Percentiles rank a stretch among this genome's conserved stretches.
These are phyloP conservation scores for Nicotiana benthamiana DNA, from an alignment of 257 asterid species.

Conservation along the genomic window DNA sequence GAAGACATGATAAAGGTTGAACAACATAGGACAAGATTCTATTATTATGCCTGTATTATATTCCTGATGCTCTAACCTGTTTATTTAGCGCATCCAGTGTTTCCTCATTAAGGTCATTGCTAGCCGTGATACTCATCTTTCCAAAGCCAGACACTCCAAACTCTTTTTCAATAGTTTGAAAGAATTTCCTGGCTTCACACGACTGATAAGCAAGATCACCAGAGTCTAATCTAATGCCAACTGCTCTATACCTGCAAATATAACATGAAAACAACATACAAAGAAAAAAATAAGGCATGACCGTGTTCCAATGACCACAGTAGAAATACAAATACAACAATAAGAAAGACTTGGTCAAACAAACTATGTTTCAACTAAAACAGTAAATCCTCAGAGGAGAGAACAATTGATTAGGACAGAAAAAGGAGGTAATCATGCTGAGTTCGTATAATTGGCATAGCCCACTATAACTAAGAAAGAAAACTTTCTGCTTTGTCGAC, in stretches of 20 bases:
- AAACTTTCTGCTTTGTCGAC: background rate
- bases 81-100: conserved; percentile 91
- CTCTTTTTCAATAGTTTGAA: conserved; percentile 59
- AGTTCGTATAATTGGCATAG: background rate
- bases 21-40: background rate
- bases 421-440: background rate
- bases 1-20: background rate
- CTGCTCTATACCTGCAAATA: conserved; percentile 69
- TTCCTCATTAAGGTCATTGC: conserved; percentile 97
- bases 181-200: conserved; percentile 65
- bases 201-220: conserved; percentile 98
- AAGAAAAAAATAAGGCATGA: background rate
- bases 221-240: conserved; percentile 89
- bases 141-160: conserved; percentile 62
- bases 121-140: conserved; percentile 71
- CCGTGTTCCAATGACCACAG: background rate
- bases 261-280: background rate
- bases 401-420: background rate
- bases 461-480: background rate
- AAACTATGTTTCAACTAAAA: background rate
- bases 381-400: background rate
- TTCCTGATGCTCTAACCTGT: conserved; percentile 51
- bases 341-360: background rate
- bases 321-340: background rate
- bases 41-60: background rate